Base-by-base conservation (phyloP, 768 basidiomycete species). In the Neoboletus magnificus region DNA sequence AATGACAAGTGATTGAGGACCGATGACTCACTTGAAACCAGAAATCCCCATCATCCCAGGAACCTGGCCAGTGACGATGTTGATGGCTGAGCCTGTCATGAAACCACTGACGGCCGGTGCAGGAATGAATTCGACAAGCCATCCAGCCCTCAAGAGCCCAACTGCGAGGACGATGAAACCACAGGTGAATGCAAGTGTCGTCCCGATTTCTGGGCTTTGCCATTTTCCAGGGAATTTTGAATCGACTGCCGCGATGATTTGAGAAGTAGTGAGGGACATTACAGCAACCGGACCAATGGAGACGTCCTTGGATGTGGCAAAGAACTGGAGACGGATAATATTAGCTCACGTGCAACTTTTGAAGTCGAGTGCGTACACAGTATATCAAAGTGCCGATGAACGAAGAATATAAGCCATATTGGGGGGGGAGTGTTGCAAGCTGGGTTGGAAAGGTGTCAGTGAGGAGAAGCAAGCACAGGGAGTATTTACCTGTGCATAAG, bases 261-360 rank as follows among this genome's bases (percentile, higher is more conserved):
- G 84, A 9, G 91, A 81, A 18, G 86, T 83, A 20, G 90, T 89
- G 48, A 97, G 80, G 2, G 93, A 95, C 94, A 99, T 97, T 68
- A 99, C 96, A 9, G 97, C 96, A 62, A 98, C 96, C 2, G 97
- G 97, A 48, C 97, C 97, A 62, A 99, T 98, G n/a, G 93, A 95
- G 40, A 99, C 91, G 77, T 99, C 97, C 72, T 98, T 98, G 29
- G 92, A 92, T 0, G 97, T 98, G 23, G 94, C 96, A 67, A 98
- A 98, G 74, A 97, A 82, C 88, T 92, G 60, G 39, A 36, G 42
- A 41, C 36, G 32, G 33, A 30, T 9, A 15, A n/a, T 5, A 18
- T 61, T 13, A 46, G 20, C 5, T 2, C 0, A 18, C 2, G 20
- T 23, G 6, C 13, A 5, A n/a, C 1, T 7, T 29, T 30, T 4